phyloP scores from a whole-genome alignment of 2,329 filamentous ascomycete species.

The Ophiocordyceps camponoti-floridani region DNA sequence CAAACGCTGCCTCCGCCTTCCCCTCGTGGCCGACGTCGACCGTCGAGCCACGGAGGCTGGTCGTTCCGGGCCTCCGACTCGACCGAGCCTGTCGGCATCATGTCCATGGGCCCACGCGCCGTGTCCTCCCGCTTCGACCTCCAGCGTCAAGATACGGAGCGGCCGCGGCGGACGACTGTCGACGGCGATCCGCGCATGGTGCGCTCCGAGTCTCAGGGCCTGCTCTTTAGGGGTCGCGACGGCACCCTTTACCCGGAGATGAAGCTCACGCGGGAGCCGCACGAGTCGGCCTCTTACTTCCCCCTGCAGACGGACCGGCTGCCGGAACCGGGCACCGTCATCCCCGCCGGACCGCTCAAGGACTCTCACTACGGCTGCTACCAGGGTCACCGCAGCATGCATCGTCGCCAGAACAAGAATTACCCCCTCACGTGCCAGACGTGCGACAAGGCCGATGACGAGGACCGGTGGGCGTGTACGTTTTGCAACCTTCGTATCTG shows the following conservation, averaged over 20 bases:
- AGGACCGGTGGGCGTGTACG: constrained; percentile 26
- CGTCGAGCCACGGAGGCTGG: constrained; percentile 1
- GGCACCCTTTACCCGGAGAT: constrained; percentile 24
- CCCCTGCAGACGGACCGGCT: constrained; percentile 13
- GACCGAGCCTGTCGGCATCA: background rate
- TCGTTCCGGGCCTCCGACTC: background rate
- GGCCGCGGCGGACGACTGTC: constrained; percentile 7
- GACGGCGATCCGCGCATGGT: constrained; percentile 14
- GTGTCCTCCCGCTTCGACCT: constrained; percentile 11
- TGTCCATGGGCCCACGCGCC: constrained; percentile 11
- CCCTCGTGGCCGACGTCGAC: background rate
- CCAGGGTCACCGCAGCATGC: constrained; percentile 28
- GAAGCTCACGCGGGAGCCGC: constrained; percentile 14
- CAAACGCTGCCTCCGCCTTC: background rate
- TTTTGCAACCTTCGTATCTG: constrained; percentile 36
- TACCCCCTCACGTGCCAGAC: constrained; percentile 36
- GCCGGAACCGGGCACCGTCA: constrained; percentile 16
- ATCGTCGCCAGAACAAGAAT: constrained; percentile 25
- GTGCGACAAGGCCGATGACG: constrained; percentile 26
- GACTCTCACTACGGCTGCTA: constrained; percentile 28
- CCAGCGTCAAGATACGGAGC: constrained; percentile 4
- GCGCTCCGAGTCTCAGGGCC: constrained; percentile 14
- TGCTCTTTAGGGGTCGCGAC: constrained; percentile 17
- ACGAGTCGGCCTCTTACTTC: constrained; percentile 19
- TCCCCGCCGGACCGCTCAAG: constrained; percentile 23